These are phyloP conservation scores for Tolypocladium amazonense DNA, from an alignment of 2,329 filamentous ascomycete genomes.

Conservation along the genomic window DNA sequence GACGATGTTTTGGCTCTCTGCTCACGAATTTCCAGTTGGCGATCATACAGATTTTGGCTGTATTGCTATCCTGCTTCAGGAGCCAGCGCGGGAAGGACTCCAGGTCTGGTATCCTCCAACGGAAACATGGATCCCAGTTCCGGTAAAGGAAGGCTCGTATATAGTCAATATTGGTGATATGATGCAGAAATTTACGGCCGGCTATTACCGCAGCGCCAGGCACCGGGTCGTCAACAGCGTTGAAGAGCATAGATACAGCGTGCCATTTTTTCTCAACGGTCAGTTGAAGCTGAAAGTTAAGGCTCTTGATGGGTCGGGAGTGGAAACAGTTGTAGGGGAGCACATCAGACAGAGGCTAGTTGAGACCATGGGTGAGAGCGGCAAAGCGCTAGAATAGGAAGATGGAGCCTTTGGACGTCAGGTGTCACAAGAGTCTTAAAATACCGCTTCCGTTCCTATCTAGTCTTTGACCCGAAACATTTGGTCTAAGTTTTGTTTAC, in stretches of 20 bases:
- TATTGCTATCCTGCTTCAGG: constrained; percentile 16
- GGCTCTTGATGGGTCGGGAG: constrained; percentile 1
- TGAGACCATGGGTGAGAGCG: constrained; percentile 2
- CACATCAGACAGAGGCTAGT: constrained; percentile 2
- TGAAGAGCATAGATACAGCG: constrained; percentile 14
- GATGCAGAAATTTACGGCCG: constrained; percentile 19
- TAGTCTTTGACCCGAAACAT: too few species aligned
- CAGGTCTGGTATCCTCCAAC: constrained; percentile 16
- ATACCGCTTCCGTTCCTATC: too few species aligned
- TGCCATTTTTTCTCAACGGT: constrained; percentile 17
- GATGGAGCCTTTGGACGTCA: not conserved
- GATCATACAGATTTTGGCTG: constrained; percentile 20
- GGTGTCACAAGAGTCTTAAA: not conserved
- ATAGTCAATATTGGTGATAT: constrained; percentile 27
- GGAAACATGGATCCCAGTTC: constrained; percentile 17
- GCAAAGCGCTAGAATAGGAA: not conserved
- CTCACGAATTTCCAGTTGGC: constrained; percentile 8
- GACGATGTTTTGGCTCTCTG: too few species aligned
- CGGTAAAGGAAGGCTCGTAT: constrained; percentile 17
- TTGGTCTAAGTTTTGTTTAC: too few species aligned
- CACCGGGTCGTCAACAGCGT: constrained; percentile 17
- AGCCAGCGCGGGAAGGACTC: constrained; percentile 14
- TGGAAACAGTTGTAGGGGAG: constrained; percentile 1
- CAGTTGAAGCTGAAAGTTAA: constrained; percentile 2
- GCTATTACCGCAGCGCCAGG: constrained; percentile 18